A percentile compares a stretch with the other conserved stretches of the same genome.
These are phyloP conservation scores for Scutellospora calospora DNA, from an alignment of 371 early-diverging fungal species.

Conservation along the genomic window DNA sequence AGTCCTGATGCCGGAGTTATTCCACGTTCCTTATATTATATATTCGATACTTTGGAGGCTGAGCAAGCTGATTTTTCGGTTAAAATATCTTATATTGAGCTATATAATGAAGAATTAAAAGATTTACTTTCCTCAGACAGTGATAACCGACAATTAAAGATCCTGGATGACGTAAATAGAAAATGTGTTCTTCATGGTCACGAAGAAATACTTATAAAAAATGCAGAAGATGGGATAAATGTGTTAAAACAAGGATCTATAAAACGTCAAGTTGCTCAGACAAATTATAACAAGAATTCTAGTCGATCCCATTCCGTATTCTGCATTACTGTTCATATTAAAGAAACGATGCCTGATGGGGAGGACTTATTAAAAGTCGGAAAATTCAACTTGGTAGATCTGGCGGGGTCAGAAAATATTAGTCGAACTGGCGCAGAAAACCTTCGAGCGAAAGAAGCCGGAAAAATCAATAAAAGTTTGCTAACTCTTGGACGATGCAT, in stretches of 20 bases:
- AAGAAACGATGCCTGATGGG: slow-evolving; percentile 79
- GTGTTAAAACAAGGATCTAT: slow-evolving; percentile 78
- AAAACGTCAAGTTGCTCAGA: slow-evolving; percentile 86
- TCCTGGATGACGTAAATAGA: slow-evolving; percentile 74
- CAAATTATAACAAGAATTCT: slow-evolving; percentile 92
- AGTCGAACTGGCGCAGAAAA: slow-evolving; percentile 91
- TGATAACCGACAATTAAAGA: slow-evolving; percentile 61
- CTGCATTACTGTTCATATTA: slow-evolving; percentile 86
- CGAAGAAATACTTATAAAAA: slow-evolving; percentile 77
- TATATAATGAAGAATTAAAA: slow-evolving; percentile 98
- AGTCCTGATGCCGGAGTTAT: slow-evolving; percentile 83
- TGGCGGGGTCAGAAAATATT: slow-evolving; percentile 98
- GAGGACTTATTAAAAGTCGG: slow-evolving; percentile 89
- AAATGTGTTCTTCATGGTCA: slow-evolving; percentile 85
- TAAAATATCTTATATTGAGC: slow-evolving; percentile 90
- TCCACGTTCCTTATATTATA: slow-evolving; percentile 82
- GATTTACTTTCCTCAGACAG: slow-evolving; percentile 80
- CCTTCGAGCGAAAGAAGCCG: slow-evolving; percentile 89
- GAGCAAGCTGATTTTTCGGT: slow-evolving; percentile 75
- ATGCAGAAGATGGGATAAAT: slow-evolving; percentile 77
- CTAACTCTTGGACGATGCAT: slow-evolving; percentile 95
- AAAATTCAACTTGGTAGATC: slow-evolving; percentile 95
- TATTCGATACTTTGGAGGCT: slow-evolving; percentile 78
- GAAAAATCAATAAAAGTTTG: slow-evolving; percentile 90
- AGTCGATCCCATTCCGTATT: slow-evolving; percentile 96